Conservation (phyloP, 495 filamentous ascomycete species). For the Podospora comata region DNA sequence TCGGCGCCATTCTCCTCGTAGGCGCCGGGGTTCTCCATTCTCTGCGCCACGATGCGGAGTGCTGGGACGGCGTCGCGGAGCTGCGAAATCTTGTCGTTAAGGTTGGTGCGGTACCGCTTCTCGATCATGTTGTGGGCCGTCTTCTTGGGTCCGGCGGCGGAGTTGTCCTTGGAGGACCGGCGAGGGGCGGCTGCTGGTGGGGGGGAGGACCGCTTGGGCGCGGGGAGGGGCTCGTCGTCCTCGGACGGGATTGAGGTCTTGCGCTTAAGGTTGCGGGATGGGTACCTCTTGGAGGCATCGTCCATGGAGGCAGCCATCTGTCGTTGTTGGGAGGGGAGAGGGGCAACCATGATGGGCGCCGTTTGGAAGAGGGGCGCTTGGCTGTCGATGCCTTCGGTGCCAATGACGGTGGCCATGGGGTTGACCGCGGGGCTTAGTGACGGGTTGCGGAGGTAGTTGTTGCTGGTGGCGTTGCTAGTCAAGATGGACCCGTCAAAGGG, state of each 20-base stretch:
- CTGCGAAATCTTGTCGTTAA: constrained; percentile 50
- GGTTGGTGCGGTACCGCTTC: constrained; percentile 49
- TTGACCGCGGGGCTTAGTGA: constrained; percentile 32
- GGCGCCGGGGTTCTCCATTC: constrained; percentile 8
- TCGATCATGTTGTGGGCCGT: constrained; percentile 51
- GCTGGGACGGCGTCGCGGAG: constrained; percentile 47
- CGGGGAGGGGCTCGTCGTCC: constrained; percentile 18
- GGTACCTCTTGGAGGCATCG: constrained; percentile 20
- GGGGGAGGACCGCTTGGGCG: constrained; percentile 11
- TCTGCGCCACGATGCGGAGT: constrained; percentile 37
- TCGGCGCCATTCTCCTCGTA: constrained; percentile 20
- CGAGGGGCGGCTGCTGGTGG: constrained; percentile 15
- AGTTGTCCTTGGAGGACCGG: neutral
- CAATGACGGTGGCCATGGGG: constrained; percentile 21
- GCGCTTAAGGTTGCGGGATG: constrained; percentile 30
- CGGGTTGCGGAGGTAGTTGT: neutral
- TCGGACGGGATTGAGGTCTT: constrained; percentile 25
- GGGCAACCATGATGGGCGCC: constrained; percentile 15
- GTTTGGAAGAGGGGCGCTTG: constrained; percentile 18
- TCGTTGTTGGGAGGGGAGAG: constrained; percentile 7
- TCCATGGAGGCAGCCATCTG: neutral
- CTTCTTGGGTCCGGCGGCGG: constrained; percentile 27
- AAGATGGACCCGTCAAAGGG: constrained; percentile 20
- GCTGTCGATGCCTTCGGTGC: constrained; percentile 5
- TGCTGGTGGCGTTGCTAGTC: constrained; percentile 4